Percentiles rank a stretch among this genome's conserved stretches.
These are phyloP conservation scores for Ustilago bromivora DNA, from an alignment of 1,284 basidiomycete species.

Conservation along the genomic window DNA sequence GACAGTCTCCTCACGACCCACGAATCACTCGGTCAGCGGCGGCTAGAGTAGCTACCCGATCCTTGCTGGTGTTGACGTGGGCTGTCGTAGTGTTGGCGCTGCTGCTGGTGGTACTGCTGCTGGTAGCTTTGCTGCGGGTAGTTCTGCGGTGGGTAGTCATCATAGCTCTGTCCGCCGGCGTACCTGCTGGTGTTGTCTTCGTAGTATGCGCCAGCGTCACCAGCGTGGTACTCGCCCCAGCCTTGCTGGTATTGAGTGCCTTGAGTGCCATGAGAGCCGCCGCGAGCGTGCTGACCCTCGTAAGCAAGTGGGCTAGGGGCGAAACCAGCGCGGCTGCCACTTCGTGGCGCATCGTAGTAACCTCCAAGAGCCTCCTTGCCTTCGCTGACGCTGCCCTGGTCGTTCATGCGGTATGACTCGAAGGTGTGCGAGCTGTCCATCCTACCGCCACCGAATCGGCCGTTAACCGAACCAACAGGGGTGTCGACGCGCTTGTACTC, in stretches of 20 bases:
- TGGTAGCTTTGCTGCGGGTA: constrained; percentile 28
- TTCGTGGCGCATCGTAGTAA: constrained; percentile 58
- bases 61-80: constrained; percentile 20
- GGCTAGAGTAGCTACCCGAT: constrained; percentile 24
- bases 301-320: constrained; percentile 46
- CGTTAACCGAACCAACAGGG: constrained; percentile 51
- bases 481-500: constrained; percentile 66
- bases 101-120: constrained; percentile 25
- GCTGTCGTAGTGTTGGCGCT: constrained; percentile 41
- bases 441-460: constrained; percentile 37
- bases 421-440: constrained; percentile 54
- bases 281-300: constrained; percentile 26
- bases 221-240: constrained; percentile 63
- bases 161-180: constrained; percentile 33
- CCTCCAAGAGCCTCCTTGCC: constrained; percentile 54
- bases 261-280: constrained; percentile 19
- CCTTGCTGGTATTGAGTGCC: constrained; percentile 51
- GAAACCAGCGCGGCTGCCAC: constrained; percentile 40
- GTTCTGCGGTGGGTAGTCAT: constrained; percentile 36
- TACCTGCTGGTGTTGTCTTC: constrained; percentile 55
- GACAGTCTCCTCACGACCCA: not conserved
- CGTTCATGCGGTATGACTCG: constrained; percentile 63
- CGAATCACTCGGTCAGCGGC: constrained; percentile 10
- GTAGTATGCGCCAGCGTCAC: constrained; percentile 63
- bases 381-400: constrained; percentile 43